Percentiles rank a stretch among this genome's conserved stretches.
Evolutionary conservation across 495 filamentous ascomycete species (phyloP).

Genomic region (Xylaria intraflava): DNA sequence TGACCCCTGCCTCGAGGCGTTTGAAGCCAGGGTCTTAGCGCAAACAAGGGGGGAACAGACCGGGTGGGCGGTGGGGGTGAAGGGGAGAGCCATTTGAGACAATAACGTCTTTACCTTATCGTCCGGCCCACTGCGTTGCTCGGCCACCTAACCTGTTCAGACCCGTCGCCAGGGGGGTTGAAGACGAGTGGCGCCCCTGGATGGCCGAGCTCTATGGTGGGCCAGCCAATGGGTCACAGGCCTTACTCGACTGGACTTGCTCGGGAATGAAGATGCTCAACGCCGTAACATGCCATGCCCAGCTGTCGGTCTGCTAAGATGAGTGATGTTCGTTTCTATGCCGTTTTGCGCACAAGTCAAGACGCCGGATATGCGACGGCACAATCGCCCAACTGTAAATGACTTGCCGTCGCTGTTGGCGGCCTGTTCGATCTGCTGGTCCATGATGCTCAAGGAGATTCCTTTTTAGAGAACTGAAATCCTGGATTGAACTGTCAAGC

Average conservation of each 20-base stretch:
- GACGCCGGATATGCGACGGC: slow-evolving; percentile 15
- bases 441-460: slow-evolving; percentile 19
- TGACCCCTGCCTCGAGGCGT: slow-evolving; percentile 28
- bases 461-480: slow-evolving; percentile 15
- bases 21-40: slow-evolving; percentile 26
- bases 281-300: slow-evolving; percentile 26
- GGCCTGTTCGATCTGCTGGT: slow-evolving; percentile 23
- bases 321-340: slow-evolving; percentile 43
- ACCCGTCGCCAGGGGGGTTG: too few relatives aligned
- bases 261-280: slow-evolving; percentile 27
- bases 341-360: slow-evolving; percentile 32
- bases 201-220: too few relatives aligned
- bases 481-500: slow-evolving; percentile 19
- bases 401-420: slow-evolving; percentile 18
- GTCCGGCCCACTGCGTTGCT: too few relatives aligned
- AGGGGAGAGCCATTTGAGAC: slow-evolving; percentile 40
- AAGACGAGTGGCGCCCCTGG: too few relatives aligned
- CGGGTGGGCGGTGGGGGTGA: slow-evolving; percentile 6
- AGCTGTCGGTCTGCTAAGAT: slow-evolving; percentile 42
- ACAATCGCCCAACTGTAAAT: slow-evolving; percentile 18
- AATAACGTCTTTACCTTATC: too few relatives aligned
- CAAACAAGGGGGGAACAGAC: slow-evolving; percentile 14
- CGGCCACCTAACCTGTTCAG: too few relatives aligned
- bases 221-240: too few relatives aligned
- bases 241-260: slow-evolving; percentile 31